A percentile compares a stretch with the other conserved stretches of the same genome.
Conservation (phyloP, 1,139 yeast species). For the Blastobotrys illinoisensis region DNA sequence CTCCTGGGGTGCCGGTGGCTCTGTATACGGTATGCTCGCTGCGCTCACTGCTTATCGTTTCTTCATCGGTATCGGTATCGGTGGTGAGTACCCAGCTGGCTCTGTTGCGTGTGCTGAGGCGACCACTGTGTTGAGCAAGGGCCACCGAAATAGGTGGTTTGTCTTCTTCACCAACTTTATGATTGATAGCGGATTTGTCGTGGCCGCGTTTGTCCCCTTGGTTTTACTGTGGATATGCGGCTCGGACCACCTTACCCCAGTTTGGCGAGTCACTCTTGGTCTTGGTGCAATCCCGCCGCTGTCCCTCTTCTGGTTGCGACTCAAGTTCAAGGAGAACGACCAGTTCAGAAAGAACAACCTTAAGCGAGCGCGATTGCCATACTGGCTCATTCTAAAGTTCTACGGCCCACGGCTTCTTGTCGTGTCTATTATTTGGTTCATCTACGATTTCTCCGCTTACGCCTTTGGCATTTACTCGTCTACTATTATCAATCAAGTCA, state of each 20-base stretch:
- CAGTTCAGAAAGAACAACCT: constrained; percentile 66
- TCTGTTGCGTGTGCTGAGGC: constrained; percentile 95
- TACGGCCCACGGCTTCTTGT: constrained; percentile 77
- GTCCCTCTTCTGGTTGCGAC: constrained; percentile 67
- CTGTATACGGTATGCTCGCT: constrained; percentile 65
- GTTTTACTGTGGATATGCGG: constrained; percentile 80
- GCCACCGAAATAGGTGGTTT: constrained; percentile 83
- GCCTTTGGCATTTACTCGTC: constrained; percentile 83
- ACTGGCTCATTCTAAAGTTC: constrained; percentile 62
- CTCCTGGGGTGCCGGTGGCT: constrained; percentile 74
- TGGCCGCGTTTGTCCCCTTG: constrained; percentile 79
- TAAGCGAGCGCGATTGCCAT: constrained; percentile 61
- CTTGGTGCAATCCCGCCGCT: constrained; percentile 90
- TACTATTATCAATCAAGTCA: constrained; percentile 52
- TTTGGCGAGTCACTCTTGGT: constrained; percentile 91
- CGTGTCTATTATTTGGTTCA: constrained; percentile 79
- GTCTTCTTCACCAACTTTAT: constrained; percentile 82
- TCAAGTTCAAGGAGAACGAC: constrained; percentile 67
- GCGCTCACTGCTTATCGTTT: constrained; percentile 82
- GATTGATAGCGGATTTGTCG: constrained; percentile 86
- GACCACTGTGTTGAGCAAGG: constrained; percentile 68
- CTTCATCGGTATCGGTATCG: constrained; percentile 73
- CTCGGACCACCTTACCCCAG: constrained; percentile 62
- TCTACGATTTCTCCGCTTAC: constrained; percentile 82
- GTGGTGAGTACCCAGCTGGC: constrained; percentile 88